phyloP scores from a whole-genome alignment of 257 asterid genomes.

The Orobanche coerulescens region DNA sequence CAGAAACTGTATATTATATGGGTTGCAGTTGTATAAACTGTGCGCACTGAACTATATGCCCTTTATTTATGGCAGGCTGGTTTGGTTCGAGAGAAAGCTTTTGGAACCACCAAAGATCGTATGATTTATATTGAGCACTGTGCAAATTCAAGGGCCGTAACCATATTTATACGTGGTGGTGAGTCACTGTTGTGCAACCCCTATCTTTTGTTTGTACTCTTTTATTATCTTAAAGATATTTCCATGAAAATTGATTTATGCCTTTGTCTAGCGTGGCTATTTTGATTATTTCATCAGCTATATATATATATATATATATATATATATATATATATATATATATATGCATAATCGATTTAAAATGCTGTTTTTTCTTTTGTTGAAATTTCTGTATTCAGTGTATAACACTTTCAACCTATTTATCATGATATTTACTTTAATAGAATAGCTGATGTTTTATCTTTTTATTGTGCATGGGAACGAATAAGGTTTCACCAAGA shows the following conservation, averaged over 20 bases:
- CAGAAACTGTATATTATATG: neutral
- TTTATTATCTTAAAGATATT: neutral
- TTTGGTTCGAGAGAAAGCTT: conserved; percentile 85
- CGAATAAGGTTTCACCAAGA: neutral
- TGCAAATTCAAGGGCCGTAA: conserved; percentile 96
- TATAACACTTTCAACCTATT: no score
- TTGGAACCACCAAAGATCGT: conserved; percentile 93
- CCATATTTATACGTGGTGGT: conserved; percentile 98
- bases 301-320: no score
- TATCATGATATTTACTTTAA: no score
- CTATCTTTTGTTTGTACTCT: neutral
- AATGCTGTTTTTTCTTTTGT: no score
- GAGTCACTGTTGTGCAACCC: conserved; percentile 27
- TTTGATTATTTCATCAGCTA: neutral
- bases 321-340: no score
- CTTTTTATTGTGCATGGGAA: no score
- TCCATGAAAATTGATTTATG: neutral
- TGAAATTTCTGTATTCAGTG: no score
- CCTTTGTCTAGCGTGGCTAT: neutral
- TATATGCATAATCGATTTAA: no score
- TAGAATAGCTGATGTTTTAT: no score
- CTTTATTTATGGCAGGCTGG: conserved; percentile 59
- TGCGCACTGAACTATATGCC: neutral
- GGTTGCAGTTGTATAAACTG: neutral
- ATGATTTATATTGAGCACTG: conserved; percentile 98